Conservation (phyloP, 2,329 filamentous ascomycete species). For the Sporothrix dimorphospora region DNA sequence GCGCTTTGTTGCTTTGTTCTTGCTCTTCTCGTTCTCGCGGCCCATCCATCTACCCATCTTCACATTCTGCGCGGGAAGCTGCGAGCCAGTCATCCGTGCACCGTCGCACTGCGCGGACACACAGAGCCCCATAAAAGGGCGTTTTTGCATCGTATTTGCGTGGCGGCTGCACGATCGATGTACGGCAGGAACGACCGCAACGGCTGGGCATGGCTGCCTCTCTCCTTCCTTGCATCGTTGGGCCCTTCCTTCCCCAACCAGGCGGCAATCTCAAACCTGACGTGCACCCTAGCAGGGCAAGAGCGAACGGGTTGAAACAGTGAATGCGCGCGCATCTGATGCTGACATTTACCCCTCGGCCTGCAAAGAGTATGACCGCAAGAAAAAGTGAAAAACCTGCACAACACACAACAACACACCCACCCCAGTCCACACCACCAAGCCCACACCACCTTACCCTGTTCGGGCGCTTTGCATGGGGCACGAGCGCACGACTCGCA, state of each 20-base stretch:
- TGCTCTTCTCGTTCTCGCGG: not conserved
- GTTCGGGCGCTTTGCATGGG: not conserved
- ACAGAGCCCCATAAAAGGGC: not conserved
- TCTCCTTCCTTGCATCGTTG: not conserved
- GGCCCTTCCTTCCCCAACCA: constrained; percentile 5
- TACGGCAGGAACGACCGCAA: constrained; percentile 15
- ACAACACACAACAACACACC: not conserved
- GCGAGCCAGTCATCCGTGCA: constrained; percentile 20
- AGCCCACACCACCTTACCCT: not conserved
- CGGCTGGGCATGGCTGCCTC: not conserved
- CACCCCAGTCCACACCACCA: constrained; percentile 9
- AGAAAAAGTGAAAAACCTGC: not conserved
- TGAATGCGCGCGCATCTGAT: not conserved
- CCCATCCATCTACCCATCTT: not conserved
- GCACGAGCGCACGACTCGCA: constrained; percentile 2
- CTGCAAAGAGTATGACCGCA: not conserved
- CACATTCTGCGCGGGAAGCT: not conserved
- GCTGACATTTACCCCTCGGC: not conserved
- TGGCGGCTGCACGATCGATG: constrained; percentile 10
- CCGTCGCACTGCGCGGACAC: not conserved
- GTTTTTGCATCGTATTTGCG: not conserved
- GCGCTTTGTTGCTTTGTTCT: constrained; percentile 14
- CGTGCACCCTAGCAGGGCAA: not conserved
- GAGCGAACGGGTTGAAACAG: constrained; percentile 19
- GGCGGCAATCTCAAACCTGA: constrained; percentile 12